A percentile compares a stretch with the other conserved stretches of the same genome.
Evolutionary conservation across 305 asterid species (phyloP).

Genomic region (Fraxinus dipetala): DNA sequence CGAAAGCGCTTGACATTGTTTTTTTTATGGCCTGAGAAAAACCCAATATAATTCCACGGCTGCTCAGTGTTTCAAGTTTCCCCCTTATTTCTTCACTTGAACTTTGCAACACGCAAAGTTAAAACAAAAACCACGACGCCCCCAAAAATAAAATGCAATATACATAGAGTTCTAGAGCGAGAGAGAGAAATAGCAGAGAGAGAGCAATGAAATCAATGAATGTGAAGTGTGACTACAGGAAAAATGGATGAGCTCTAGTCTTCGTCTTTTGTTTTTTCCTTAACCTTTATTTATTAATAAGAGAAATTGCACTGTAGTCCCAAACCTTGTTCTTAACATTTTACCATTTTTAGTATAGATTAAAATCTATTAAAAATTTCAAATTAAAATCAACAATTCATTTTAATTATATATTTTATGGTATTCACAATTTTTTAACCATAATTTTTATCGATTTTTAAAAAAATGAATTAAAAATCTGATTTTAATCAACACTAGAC

Average conservation of each 20-base stretch:
- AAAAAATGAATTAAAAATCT: background rate
- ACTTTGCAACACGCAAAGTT: background rate
- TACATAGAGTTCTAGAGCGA: background rate
- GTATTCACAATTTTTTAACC: background rate
- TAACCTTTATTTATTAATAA: background rate
- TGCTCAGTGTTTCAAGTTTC: background rate
- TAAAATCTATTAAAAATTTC: background rate
- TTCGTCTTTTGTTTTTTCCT: background rate
- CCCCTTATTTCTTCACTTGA: background rate
- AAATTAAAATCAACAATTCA: background rate
- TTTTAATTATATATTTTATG: background rate
- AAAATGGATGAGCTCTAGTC: background rate
- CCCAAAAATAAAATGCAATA: background rate
- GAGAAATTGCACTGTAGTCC: background rate
- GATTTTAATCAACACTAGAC: background rate
- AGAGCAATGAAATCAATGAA: background rate
- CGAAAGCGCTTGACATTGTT: background rate
- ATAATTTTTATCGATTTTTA: background rate
- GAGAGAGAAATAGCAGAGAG: background rate
- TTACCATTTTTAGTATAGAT: background rate
- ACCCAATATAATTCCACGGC: background rate
- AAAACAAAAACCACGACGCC: background rate
- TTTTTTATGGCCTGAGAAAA: background rate
- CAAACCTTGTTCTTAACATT: background rate
- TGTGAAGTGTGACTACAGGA: background rate